phyloP scores from a whole-genome alignment of 1,139 yeast genomes.

The Ogataea hybrid region DNA sequence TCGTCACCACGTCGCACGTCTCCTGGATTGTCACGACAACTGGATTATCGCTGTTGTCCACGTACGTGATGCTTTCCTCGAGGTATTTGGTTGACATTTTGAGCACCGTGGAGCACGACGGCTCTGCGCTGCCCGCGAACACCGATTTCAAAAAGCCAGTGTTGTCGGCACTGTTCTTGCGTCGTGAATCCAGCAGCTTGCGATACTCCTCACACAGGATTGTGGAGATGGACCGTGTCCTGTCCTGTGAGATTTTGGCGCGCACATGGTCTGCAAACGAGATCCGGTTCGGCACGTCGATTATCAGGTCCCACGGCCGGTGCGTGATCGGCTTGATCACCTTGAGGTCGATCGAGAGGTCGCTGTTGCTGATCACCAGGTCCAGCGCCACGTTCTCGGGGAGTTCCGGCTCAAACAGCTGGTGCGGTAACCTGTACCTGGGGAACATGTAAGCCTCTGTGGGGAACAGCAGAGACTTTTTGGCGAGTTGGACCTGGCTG shows the following conservation, averaged over 20 bases:
- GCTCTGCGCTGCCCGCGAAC: conserved; percentile 24
- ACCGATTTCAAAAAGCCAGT: conserved; percentile 21
- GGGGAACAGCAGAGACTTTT: conserved; percentile 27
- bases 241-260: conserved; percentile 28
- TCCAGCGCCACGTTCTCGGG: conserved; percentile 30
- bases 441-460: conserved; percentile 31
- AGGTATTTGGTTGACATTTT: conserved; percentile 28
- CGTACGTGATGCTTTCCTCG: conserved; percentile 30
- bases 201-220: conserved; percentile 31
- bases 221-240: conserved; percentile 28
- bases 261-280: conserved; percentile 34
- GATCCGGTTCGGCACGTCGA: conserved; percentile 21
- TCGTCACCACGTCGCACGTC: conserved; percentile 31
- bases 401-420: conserved; percentile 27
- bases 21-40: conserved; percentile 30
- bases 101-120: conserved; percentile 29
- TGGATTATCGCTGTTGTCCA: conserved; percentile 27
- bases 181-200: conserved; percentile 25
- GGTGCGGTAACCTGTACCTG: conserved; percentile 21
- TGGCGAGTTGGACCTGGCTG: conserved; percentile 28
- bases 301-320: conserved; percentile 33
- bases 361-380: conserved; percentile 31
- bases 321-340: conserved; percentile 25
- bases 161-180: conserved; percentile 6
- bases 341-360: conserved; percentile 31